Base-by-base conservation (phyloP, 129 eudicot genomes). In the Smallanthus sonchifolius region DNA sequence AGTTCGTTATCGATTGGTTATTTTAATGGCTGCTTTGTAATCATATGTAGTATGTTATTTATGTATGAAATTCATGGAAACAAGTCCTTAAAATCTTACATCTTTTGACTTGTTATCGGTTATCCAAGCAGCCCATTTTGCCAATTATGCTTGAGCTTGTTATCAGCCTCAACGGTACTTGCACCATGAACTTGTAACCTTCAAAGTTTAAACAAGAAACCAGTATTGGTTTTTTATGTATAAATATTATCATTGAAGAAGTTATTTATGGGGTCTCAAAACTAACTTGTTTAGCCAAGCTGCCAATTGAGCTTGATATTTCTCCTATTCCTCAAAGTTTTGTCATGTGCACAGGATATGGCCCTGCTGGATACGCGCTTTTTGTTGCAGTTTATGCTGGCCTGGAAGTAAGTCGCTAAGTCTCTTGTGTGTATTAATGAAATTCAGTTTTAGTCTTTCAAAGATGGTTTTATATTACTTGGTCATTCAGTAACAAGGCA, bases 381-480 rank as follows among this genome's bases (percentile, higher is more conserved):
- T 94, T 91, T 76, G 96, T 90, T 35, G 89, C 92, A 38, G 99
- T 94, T 84, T 94, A 94, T 88, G 96, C 99, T 34, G 97, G 99
- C 67, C 73, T 94, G 77, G 99, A 94, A 82, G 99, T 91, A 88
- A 90, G 93, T 42, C 8, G n/a, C 73, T 24, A 51, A 69, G 64
- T 44, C 48, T 73, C 77, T 45, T 63, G 65, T 38, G 48, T 70
- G 39, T 42, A 6, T 76, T 57, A 37, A 7, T 39, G 34, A 39
- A 71, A 75, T 60, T 55, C 2, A 16, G 5, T 67, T 35, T 11
- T 52, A 10, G 10, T 13, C 37, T 42, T 15, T 17, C 2, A 9
- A 55, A 75, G 45, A n/a, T 63, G 47, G 2, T 32, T 42, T 37
- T 39, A 32, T 30, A 44, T 3, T 68, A 47, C 32, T 7, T 34